Base-by-base conservation (phyloP, 2,329 filamentous ascomycete species). In the Chaetomiaceae sp. region DNA sequence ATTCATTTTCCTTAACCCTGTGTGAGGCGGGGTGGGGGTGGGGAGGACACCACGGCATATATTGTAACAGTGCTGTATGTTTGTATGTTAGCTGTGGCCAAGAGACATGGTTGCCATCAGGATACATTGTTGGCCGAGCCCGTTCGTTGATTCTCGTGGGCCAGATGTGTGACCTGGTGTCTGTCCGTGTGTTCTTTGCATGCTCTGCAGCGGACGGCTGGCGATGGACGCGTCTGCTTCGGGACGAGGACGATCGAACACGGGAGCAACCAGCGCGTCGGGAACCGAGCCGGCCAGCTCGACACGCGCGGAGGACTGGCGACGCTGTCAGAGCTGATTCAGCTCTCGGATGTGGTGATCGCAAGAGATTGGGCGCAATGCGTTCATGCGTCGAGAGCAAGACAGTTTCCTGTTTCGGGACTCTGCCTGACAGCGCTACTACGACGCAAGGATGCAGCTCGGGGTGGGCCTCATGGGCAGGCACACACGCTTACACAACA, bases 291-390 rank as follows among this genome's bases (percentile, higher is more conserved):
- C 32, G 35, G n/a, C n/a, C n/a, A n/a, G n/a, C n/a, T n/a, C n/a
- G n/a, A n/a, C n/a, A n/a, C n/a, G n/a, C n/a, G n/a, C n/a, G n/a
- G n/a, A n/a, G 27, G 19, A 19, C 27, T 5, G 27, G 42, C 4
- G 14, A 27, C 14, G 20, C 19, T 32, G 47, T 55, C 45, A 52
- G 52, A 49, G 52, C 52, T 59, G 53, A 59, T 55, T 55, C 54
- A 55, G 54, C 57, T 38, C 29, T 41, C 50, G 45, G 39, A 18
- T 42, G 45, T 18, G 47, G 38, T 48, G 54, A 47, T 51, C 46
- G 38, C 45, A 36, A 50, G 50, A 60, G 49, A 59, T 59, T 60
- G 47, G 42, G 29, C 34, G 52, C 45, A 55, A 60, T 60, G 58
- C 58, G 45, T 60, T 58, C 42, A 60, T 60, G 58, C 58, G 46